Base-by-base conservation (phyloP, 1,284 basidiomycete genomes). In the Boletus sp. region DNA sequence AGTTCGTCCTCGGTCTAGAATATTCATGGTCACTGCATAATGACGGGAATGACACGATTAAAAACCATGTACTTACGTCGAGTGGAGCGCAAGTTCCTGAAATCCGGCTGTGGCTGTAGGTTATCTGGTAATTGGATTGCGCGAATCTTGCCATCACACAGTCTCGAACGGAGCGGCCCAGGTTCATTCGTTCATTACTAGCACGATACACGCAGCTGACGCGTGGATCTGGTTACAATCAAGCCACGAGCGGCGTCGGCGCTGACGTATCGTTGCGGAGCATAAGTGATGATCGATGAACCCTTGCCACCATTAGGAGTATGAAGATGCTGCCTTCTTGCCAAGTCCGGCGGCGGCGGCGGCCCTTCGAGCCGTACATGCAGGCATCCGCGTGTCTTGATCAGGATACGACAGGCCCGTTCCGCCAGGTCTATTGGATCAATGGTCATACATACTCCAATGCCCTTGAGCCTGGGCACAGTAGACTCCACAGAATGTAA, bases 311-410 rank as follows among this genome's bases (percentile, higher is more conserved):
- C 22, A 48, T 44, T 49, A 55, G 59, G 54, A 20, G 53, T 17
- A 32, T 25, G 38, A 32, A 17, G 30, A 34, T 33, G 32, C 35
- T 20, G 38, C 19, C 20, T 38, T 38, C 20, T 19, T 49, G 23
- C 46, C 48, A 25, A 37, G 39, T 43, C n/a, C n/a, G n/a, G 16
- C 48, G 35, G 35, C 27, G 29, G 41, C 19, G 44, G 16, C 26
- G 35, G 45, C 32, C 33, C 42, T 41, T 38, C 35, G 37, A 46
- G 33, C 20, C 29, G 22, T 17, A 38, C 50, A 41, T 35, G 59
- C 60, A 58, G 46, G 61, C 9, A 47, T 23, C 37, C 55, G 47
- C 62, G 44, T 65, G 60, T 48, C 42, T 34, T 41, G 46, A 58
- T 63, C 27, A 41, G 16, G 40, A 49, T 51, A 36, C 40, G 33